These are phyloP conservation scores for Petunia axillaris DNA, from an alignment of 257 asterid genomes.

Conservation along the genomic window DNA sequence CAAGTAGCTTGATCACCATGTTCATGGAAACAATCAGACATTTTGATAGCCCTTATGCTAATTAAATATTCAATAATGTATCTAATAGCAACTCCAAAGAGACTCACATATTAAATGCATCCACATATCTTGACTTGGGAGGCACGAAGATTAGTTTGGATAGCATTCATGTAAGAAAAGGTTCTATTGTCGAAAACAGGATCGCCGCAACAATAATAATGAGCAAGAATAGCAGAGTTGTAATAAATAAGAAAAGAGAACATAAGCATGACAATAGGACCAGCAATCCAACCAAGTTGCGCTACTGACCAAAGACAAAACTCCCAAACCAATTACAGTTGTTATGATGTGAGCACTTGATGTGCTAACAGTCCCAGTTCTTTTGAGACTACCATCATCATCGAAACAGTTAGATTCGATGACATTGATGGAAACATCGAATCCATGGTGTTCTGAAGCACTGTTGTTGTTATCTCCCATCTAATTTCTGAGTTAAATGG, in stretches of 20 bases:
- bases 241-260: slow-evolving; percentile 61
- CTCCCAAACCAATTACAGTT: slow-evolving; percentile 67
- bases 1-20: slow-evolving; percentile 47
- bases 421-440: slow-evolving; percentile 46
- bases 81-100: slow-evolving; percentile 89
- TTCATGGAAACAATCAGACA: slow-evolving; percentile 51
- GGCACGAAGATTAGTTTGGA: slow-evolving; percentile 52
- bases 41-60: slow-evolving; percentile 60
- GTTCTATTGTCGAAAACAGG: slow-evolving; percentile 51
- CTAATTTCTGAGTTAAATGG: slow-evolving; percentile 22
- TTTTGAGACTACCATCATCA: slow-evolving; percentile 56
- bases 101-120: slow-evolving; percentile 79
- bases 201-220: slow-evolving; percentile 54
- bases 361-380: slow-evolving; percentile 61
- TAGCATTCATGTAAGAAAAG: slow-evolving; percentile 61
- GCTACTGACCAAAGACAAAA: slow-evolving; percentile 64
- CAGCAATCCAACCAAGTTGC: slow-evolving; percentile 67
- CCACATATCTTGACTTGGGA: slow-evolving; percentile 82
- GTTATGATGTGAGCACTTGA: slow-evolving; percentile 70
- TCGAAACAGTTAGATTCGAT: slow-evolving; percentile 51
- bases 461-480: slow-evolving; percentile 43
- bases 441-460: slow-evolving; percentile 35
- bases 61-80: slow-evolving; percentile 86
- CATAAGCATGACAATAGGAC: slow-evolving; percentile 53
- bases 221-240: slow-evolving; percentile 53